Base-by-base conservation (phyloP, 2,329 filamentous ascomycete genomes). In the Incumbomyces delicatus region DNA sequence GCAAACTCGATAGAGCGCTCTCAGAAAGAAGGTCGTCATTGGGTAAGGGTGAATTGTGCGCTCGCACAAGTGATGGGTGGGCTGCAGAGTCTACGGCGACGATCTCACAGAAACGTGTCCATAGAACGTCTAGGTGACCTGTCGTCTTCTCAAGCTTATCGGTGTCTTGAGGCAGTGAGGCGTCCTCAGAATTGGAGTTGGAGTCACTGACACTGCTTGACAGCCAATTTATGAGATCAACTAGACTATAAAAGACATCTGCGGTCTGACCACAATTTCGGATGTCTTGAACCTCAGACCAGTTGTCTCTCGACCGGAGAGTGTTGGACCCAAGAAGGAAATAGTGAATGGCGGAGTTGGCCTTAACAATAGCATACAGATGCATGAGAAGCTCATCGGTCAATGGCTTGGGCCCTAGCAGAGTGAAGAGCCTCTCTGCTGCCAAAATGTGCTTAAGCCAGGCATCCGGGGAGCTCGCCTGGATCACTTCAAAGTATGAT, bases 401-500 rank as follows among this genome's bases (percentile, higher is more conserved):
- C 11, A 42, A 33, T n/a, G 29, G 6, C 6, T 46, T 30, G 11
- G 20, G 17, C 7, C 44, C 44, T 6, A 46, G 20, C 2, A 40
- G 10, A 14, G 27, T 18, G 18, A 46, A 38, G 8, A 46, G 35
- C 31, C 29, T 22, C 22, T 47, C 44, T 8, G 36, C 27, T 3
- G 38, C 38, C n/a, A 34, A n/a, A 10, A 36, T 47, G 20, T 41
- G 44, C n/a, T 41, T 41, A 3, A 33, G 29, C 44, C 44, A 47
- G 11, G 44, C 44, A 17, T 36, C 38, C 4, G 37, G 18, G 2
- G 20, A 29, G 7, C 29, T 33, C 6, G 44, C 27, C 13, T 39
- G 35, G 14, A 47, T 47, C 44, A 47, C 31, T 29, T 46, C 44
- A 14, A 38, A 46, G 44, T 44, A 44, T 18, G 30, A 22, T 12